Evolutionary conservation across 257 asterid species (phyloP).

Genomic region (Lycium barbarum): DNA sequence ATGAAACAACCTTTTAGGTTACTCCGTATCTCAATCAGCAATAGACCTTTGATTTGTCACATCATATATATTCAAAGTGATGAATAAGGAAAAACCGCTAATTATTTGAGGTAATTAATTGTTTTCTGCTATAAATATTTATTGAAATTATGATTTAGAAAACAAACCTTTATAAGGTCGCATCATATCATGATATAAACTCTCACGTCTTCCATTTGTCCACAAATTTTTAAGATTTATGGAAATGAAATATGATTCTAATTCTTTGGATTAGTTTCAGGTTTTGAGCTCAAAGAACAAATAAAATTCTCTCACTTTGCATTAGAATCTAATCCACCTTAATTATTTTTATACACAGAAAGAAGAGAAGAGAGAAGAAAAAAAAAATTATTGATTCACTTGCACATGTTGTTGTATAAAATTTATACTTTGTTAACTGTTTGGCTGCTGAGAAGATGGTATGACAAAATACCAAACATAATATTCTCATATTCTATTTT

Average conservation of each 20-base stretch:
- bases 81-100: neutral
- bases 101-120: no score
- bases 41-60: no score
- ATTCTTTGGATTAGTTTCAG: neutral
- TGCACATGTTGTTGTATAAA: neutral
- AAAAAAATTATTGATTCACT: neutral
- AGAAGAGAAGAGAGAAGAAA: neutral
- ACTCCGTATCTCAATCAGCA: no score
- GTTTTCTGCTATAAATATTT: no score
- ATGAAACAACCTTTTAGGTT: no score
- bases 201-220: neutral
- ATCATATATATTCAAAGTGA: neutral
- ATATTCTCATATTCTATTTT: neutral
- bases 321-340: neutral
- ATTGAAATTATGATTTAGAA: neutral
- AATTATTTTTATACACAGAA: neutral
- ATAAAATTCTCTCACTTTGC: neutral
- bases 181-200: neutral
- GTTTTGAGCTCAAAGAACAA: slow-evolving; percentile 2
- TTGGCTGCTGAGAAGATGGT: neutral
- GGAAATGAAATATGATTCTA: neutral
- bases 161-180: neutral
- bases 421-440: neutral
- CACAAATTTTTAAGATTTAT: neutral
- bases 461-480: neutral